A percentile compares a stretch with the other conserved stretches of the same genome.
Conservation (phyloP, 805 yeast genomes). For the Dipodascopsis uninucleata region DNA sequence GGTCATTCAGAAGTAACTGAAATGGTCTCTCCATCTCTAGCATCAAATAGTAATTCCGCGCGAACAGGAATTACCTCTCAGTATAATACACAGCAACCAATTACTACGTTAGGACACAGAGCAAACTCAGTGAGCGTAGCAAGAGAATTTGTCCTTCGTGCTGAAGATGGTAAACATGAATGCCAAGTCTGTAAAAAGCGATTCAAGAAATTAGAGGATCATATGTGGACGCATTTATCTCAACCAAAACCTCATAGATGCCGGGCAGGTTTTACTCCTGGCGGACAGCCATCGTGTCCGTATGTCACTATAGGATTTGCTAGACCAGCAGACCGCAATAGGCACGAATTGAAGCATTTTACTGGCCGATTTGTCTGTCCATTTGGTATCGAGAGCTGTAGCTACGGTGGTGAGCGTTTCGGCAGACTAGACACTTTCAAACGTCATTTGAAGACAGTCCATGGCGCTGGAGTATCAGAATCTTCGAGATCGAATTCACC, state of each 20-base stretch:
- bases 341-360: slow-evolving; percentile 10
- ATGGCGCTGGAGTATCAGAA: slow-evolving; percentile 1
- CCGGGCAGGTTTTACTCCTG: slow-evolving; percentile 11
- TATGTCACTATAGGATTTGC: slow-evolving; percentile 10
- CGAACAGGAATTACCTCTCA: no score
- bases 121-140: no score
- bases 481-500: neutral
- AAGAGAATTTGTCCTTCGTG: no score
- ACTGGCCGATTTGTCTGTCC: slow-evolving; percentile 13
- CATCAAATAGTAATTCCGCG: no score
- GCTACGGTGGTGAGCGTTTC: slow-evolving; percentile 11
- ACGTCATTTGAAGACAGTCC: slow-evolving; percentile 22
- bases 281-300: neutral
- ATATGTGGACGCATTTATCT: slow-evolving; percentile 19
- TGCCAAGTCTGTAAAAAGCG: slow-evolving; percentile 19
- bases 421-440: slow-evolving; percentile 23
- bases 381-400: slow-evolving; percentile 7
- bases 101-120: no score
- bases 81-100: no score
- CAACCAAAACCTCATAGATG: slow-evolving; percentile 24
- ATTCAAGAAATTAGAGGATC: slow-evolving; percentile 22
- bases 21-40: no score
- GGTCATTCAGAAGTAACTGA: no score
- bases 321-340: slow-evolving; percentile 8
- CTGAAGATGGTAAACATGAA: slow-evolving; percentile 17